phyloP scores from a whole-genome alignment of 768 basidiomycete species.

The Albatrellus ellisii region DNA sequence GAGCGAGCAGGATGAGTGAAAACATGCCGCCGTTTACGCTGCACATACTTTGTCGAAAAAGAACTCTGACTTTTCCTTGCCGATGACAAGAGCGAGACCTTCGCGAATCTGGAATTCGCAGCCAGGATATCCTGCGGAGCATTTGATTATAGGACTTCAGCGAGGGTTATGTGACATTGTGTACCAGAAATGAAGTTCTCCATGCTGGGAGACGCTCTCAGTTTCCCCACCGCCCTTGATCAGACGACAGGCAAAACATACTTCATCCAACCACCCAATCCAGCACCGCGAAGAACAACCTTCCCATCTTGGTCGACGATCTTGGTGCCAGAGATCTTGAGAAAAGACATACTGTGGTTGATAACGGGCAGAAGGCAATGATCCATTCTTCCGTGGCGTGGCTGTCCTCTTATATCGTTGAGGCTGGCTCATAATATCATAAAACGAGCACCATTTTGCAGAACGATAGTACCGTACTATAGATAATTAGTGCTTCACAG shows the following conservation, averaged over 20 bases:
- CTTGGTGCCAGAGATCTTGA: slow-evolving; percentile 45
- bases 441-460: too few relatives aligned
- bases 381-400: too few relatives aligned
- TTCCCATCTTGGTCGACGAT: slow-evolving; percentile 44
- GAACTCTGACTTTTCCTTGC: slow-evolving; percentile 52
- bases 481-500: too few relatives aligned
- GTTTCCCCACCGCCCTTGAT: too few relatives aligned
- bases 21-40: not conserved
- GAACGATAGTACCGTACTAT: too few relatives aligned
- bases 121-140: slow-evolving; percentile 50
- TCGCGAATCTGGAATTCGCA: slow-evolving; percentile 71
- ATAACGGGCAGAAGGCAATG: too few relatives aligned
- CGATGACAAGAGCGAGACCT: slow-evolving; percentile 52
- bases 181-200: slow-evolving; percentile 64
- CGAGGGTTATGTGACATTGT: not conserved
- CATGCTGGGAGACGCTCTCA: slow-evolving; percentile 32
- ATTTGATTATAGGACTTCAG: slow-evolving; percentile 1
- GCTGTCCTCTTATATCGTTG: too few relatives aligned
- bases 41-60: slow-evolving; percentile 70
- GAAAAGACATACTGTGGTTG: slow-evolving; percentile 30
- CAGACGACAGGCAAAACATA: slow-evolving; percentile 16
- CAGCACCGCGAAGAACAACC: slow-evolving; percentile 55
- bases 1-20: not conserved
- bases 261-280: slow-evolving; percentile 84
- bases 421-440: too few relatives aligned